These are phyloP conservation scores for Vitis hybrid DNA, from an alignment of 177 flowering plant species.

Conservation along the genomic window DNA sequence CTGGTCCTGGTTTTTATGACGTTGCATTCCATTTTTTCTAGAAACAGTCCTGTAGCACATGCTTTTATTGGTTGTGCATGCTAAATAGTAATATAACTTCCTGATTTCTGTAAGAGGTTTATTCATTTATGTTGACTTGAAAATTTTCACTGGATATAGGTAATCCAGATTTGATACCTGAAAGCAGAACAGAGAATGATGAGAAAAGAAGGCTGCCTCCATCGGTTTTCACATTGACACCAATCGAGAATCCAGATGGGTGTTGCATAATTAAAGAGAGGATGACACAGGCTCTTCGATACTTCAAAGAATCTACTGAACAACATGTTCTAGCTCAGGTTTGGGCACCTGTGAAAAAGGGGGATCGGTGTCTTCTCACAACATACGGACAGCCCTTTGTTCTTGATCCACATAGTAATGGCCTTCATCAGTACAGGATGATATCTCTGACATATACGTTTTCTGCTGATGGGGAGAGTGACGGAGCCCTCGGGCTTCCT, in stretches of 20 bases:
- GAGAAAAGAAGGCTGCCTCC: constrained; percentile 35
- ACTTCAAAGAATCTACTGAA: constrained; percentile 74
- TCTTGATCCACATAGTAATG: constrained; percentile 69
- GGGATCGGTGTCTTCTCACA: constrained; percentile 69
- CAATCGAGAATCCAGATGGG: constrained; percentile 52
- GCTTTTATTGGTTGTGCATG: background rate
- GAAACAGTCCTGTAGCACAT: background rate
- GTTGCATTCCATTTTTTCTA: background rate
- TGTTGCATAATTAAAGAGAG: constrained; percentile 78
- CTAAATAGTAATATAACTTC: background rate
- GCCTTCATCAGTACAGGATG: constrained; percentile 81
- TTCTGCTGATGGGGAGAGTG: constrained; percentile 69
- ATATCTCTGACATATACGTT: constrained; percentile 78
- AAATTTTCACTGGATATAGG: constrained; percentile 29
- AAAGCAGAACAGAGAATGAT: constrained; percentile 30
- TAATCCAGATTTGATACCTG: constrained; percentile 34
- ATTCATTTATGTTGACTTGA: background rate
- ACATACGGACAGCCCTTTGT: constrained; percentile 98
- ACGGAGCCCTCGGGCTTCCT: constrained; percentile 82
- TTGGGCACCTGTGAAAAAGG: constrained; percentile 90
- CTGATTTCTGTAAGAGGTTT: background rate
- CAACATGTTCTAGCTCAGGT: constrained; percentile 88
- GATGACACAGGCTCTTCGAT: constrained; percentile 85
- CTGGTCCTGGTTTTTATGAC: no score
- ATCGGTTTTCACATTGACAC: constrained; percentile 27